Evolutionary conservation across 2,329 filamentous ascomycete species (phyloP).

Genomic region (Sporothrix brunneoviolacea): DNA sequence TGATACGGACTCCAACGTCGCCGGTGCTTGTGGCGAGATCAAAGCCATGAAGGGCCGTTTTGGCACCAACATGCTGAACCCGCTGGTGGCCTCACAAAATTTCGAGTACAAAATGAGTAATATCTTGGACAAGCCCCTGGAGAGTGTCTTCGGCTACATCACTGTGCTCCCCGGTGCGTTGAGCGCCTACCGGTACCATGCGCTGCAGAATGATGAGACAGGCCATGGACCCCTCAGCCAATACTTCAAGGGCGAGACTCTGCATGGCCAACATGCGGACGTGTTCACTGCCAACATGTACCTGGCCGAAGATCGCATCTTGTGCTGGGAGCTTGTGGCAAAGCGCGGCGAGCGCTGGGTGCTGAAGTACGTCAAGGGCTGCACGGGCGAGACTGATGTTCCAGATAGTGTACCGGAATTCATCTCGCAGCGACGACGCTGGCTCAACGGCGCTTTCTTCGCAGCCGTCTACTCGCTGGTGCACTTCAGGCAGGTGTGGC

Average conservation of each 20-base stretch:
- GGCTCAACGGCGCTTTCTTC: slow-evolving; percentile 98
- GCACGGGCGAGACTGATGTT: slow-evolving; percentile 95
- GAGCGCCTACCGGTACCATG: slow-evolving; percentile 93
- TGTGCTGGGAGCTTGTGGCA: slow-evolving; percentile 95
- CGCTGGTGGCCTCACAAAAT: slow-evolving; percentile 91
- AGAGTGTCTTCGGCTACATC: slow-evolving; percentile 97
- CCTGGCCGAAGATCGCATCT: slow-evolving; percentile 93
- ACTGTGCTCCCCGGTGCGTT: slow-evolving; percentile 94
- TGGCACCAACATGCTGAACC: slow-evolving; percentile 85
- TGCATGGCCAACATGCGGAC: slow-evolving; percentile 86
- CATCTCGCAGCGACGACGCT: slow-evolving; percentile 89
- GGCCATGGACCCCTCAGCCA: slow-evolving; percentile 89
- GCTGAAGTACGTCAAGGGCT: slow-evolving; percentile 93
- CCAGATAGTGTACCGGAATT: slow-evolving; percentile 96
- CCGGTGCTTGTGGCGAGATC: slow-evolving; percentile 95
- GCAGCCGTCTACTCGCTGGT: slow-evolving; percentile 95
- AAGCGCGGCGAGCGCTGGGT: slow-evolving; percentile 95
- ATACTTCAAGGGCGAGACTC: slow-evolving; percentile 95
- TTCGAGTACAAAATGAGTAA: slow-evolving; percentile 99
- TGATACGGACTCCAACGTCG: slow-evolving; percentile 94
- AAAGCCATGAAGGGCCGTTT: slow-evolving; percentile 88
- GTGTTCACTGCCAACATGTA: slow-evolving; percentile 99
- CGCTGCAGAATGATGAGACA: slow-evolving; percentile 93
- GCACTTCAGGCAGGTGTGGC: slow-evolving; percentile 89
- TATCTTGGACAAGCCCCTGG: slow-evolving; percentile 93